Evolutionary conservation across 78 protist genomes (phyloP), one percentile per base, ranked within the genome.

Genomic region (Creolimax fragrantissima): DNA sequence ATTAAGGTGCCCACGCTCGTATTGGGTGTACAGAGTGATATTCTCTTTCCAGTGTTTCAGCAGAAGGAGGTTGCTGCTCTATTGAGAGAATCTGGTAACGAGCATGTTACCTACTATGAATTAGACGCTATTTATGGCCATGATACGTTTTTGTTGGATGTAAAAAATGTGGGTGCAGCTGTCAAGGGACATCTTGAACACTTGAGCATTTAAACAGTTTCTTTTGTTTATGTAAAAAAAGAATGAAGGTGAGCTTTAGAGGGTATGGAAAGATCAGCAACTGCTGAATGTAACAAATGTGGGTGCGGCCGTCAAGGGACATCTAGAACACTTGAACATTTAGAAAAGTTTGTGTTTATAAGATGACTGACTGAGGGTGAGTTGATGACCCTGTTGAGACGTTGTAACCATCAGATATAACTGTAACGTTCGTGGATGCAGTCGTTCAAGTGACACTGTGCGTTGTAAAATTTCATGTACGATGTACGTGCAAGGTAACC

Each of bases 131-230:
- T 93, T 42, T 93, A 89, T 37, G 94, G 94, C 7, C 94, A 93
- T 74, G 94, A 93, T 91, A 93, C 94, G 2, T 93, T 93, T 74
- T 45, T 93, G 35, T 11, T 93, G 36, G 94, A 93, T 36, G 92
- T 90, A 32, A 36, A 47, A 39, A 84, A 91, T 3, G 92, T 93
- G 36, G 94, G 94, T 35, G 35, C 81, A 3, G 92, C 92, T 4
- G 93, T 93, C 6, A 93, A 89, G n/a, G 94, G 94, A 17, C 94
- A 93, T 90, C 44, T 93, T 4, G 94, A 93, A 81, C 86, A 83
- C 74, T 11, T 32, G 74, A 17, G 74, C n/a, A n/a, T n/a, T n/a
- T n/a, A n/a, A n/a, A n/a, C n/a, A n/a, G n/a, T n/a, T n/a, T n/a
- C n/a, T n/a, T n/a, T n/a, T n/a, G n/a, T n/a, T n/a, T n/a, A n/a